Base-by-base conservation (phyloP, 345 rosid genomes). In the Triadica sebifera region DNA sequence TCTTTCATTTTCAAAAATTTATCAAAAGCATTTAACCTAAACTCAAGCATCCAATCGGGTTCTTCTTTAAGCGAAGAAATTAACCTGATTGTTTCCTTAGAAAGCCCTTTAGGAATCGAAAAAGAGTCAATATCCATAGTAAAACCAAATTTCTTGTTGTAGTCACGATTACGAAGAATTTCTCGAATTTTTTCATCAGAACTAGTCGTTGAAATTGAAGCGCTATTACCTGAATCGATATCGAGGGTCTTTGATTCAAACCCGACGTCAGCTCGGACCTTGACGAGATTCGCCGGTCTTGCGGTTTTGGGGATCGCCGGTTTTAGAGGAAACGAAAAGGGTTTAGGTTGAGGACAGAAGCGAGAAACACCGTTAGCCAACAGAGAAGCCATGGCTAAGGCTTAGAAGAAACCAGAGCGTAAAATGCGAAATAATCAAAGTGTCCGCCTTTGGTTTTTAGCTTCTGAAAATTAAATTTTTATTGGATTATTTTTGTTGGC, bases 1-100 rank as follows among this genome's bases (percentile, higher is more conserved):
- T 91, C 96, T 72, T 81, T 84, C 79, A 95, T 45, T 25, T 78
- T 85, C 81, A 91, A 29, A 76, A 93, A 93, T 77, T 84, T 93
- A 37, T 86, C 96, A 59, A 86, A 93, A 63, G 99, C 97, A 71
- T 82, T 84, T 65, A 90, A 75, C 59, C 99, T 86, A 67, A 88
- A 86, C 51, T 88, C 87, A 62, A 94, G 89, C 98, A 92, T 92
- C 97, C 98, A 94, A 50, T 79, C 90, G 15, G 98, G 95, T 78
- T 93, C 99, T 8, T 84, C 92, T 73, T 95, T 95, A 65, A 90
- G 71, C 12, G 80, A 75, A 25, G 97, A 92, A 19, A 95, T 91
- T 55, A 75, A 37, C 19, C 91, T 83, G 52, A 92, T 84, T 0
- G 97, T 93, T 46, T 90, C 97, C 51, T 75, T 83, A 0, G 97